Evolutionary conservation across 2,329 filamentous ascomycete genomes (phyloP).

Genomic region (Xylariaceae sp.): DNA sequence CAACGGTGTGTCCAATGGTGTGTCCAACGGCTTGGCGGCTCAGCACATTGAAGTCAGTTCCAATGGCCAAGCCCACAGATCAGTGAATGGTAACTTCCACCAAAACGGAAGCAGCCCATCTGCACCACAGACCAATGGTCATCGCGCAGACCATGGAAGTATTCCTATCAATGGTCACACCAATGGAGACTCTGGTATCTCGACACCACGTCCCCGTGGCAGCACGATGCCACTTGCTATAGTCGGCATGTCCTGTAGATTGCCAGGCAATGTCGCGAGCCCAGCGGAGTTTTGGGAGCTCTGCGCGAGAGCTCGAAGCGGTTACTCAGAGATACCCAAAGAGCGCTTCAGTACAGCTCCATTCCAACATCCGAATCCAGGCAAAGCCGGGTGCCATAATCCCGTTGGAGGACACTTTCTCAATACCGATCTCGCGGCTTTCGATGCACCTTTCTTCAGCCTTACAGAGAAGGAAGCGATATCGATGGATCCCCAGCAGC

Average conservation of each 20-base stretch:
- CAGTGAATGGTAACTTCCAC: conserved; percentile 1
- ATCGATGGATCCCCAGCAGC: conserved; percentile 52
- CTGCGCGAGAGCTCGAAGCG: conserved; percentile 31
- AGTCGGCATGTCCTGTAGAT: conserved; percentile 32
- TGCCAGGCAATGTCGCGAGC: conserved; percentile 31
- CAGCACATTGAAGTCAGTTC: conserved; percentile 3
- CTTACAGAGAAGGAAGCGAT: conserved; percentile 45
- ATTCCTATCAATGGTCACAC: conserved; percentile 5
- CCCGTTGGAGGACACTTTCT: conserved; percentile 35
- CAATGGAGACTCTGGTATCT: not conserved
- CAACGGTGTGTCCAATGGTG: conserved; percentile 11
- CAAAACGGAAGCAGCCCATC: not conserved
- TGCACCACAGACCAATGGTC: not conserved
- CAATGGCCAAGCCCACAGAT: conserved; percentile 1
- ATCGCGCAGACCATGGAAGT: not conserved
- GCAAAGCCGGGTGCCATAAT: conserved; percentile 31
- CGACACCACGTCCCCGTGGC: conserved; percentile 4
- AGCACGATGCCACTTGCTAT: conserved; percentile 29
- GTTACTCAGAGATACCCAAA: conserved; percentile 32
- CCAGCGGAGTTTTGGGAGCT: conserved; percentile 36
- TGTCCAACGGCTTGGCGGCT: conserved; percentile 13
- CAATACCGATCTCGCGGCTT: conserved; percentile 40
- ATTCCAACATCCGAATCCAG: conserved; percentile 30
- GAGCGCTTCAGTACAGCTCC: conserved; percentile 41
- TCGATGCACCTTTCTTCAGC: conserved; percentile 50